These are phyloP conservation scores for Eucalyptus shirleyi DNA, from an alignment of 345 rosid species.

Conservation along the genomic window DNA sequence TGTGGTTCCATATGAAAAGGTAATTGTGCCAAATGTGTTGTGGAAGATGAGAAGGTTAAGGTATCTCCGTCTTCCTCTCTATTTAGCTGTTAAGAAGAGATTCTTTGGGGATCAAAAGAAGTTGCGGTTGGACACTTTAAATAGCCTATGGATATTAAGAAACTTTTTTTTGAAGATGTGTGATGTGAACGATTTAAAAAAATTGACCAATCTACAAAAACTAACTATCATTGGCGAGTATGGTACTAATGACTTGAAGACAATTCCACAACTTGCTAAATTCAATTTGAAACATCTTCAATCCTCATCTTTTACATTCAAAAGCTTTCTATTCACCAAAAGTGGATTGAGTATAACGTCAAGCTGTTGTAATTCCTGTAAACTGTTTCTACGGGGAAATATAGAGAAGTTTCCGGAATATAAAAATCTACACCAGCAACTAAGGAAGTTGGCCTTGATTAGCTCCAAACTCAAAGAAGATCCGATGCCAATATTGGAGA, in stretches of 20 bases:
- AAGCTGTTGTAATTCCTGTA: background rate
- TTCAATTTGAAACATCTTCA: no score
- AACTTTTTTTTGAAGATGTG: background rate
- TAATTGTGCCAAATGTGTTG: constrained; percentile 1
- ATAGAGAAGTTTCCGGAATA: no score
- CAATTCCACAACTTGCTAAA: no score
- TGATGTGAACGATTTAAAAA: background rate
- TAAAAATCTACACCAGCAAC: no score
- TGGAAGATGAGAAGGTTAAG: constrained; percentile 8
- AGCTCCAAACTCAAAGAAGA: rapidly evolving
- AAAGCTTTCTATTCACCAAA: background rate
- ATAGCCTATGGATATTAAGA: background rate
- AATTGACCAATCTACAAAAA: background rate
- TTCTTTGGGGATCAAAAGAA: background rate
- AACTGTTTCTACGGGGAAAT: background rate
- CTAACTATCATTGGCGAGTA: background rate
- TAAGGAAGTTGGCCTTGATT: no score
- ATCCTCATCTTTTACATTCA: no score
- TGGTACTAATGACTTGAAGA: no score
- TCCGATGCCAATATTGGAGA: no score
- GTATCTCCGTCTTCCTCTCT: constrained; percentile 1
- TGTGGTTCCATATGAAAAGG: background rate
- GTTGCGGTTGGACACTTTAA: background rate
- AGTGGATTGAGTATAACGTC: no score
- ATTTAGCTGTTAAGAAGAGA: background rate